Evolutionary conservation across 225 moss, liverwort and hornwort species (phyloP), one percentile per base, ranked within the genome.

Genomic region (Anthoceros angustus): DNA sequence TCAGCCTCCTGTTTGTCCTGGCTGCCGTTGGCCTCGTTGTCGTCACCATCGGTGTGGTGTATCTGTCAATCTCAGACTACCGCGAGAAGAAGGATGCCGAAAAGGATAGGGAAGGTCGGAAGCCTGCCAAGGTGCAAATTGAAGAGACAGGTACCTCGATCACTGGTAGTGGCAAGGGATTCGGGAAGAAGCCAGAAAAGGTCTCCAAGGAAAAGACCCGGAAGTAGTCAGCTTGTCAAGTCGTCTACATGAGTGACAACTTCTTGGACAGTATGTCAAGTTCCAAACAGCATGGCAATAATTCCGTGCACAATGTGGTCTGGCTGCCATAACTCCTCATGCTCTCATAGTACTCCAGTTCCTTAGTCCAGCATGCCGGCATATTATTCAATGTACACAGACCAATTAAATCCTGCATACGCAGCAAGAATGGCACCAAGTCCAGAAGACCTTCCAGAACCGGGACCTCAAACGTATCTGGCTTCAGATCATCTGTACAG

Each of bases 11-110:
- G 14, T 48, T 48, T 5, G 46, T 48, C 12, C 5, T 48, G 14
- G 46, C 46, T 12, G 12, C 18, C 18, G 14, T 48, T 12, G 46
- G 46, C 46, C 46, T 48, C 46, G 14, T 48, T 48, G 46, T 18
- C 46, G 14, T 48, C 46, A 48, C 46, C 2, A 48, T 48, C 5
- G 46, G 46, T 6, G 46, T 48, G 18, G 46, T 48, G 3, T 48
- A 48, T 18, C 18, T 48, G 18, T 12, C 46, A 0, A 18, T 48
- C 46, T 1, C 46, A 6, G 46, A 48, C 2, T 48, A 12, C 5
- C 46, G 46, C 18, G 46, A 48, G 46, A 48, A 48, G 46, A 48
- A 48, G 46, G 46, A 48, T 12, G 46, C 46, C 46, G 46, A 48
- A 48, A 48, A 48, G 18, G 46, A 48, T 2, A 48, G 18, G 18